Conservation (phyloP, 306 rosid species). For the cucumber (Cucumis sativus) region DNA sequence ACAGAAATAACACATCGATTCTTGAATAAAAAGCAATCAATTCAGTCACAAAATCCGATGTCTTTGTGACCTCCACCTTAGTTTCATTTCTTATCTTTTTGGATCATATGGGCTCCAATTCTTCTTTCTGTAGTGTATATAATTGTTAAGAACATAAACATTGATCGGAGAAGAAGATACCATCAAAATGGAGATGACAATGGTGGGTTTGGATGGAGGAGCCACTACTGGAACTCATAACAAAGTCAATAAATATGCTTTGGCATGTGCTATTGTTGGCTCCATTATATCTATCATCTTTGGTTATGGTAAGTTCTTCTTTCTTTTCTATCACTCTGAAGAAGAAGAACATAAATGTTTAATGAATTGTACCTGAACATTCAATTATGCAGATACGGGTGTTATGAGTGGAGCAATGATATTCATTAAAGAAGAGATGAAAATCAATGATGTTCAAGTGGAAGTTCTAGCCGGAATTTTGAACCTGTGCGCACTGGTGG, state of each 20-base stretch:
- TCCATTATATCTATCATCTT: slow-evolving; percentile 44
- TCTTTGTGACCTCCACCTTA: neutral
- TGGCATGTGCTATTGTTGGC: slow-evolving; percentile 37
- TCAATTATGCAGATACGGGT: slow-evolving; percentile 46
- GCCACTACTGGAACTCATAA: neutral
- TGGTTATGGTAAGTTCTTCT: slow-evolving; percentile 29
- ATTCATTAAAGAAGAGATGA: slow-evolving; percentile 69
- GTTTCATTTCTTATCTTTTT: neutral
- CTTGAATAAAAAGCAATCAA: neutral
- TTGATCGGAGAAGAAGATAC: neutral
- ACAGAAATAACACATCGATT: neutral
- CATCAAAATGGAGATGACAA: neutral
- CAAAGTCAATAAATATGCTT: slow-evolving; percentile 41
- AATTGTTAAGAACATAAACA: neutral
- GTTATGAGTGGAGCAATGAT: slow-evolving; percentile 94
- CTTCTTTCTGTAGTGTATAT: too few relatives aligned
- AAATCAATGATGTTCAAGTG: slow-evolving; percentile 53
- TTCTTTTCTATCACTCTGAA: neutral
- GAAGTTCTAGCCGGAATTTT: slow-evolving; percentile 66
- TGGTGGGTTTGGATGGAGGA: slow-evolving; percentile 7
- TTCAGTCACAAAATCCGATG: neutral
- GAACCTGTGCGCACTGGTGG: slow-evolving; percentile 55
- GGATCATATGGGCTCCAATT: too few relatives aligned
- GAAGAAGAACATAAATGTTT: neutral
- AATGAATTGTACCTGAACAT: neutral